Percentiles rank a stretch among this genome's conserved stretches.
Conservation (phyloP, 177 flowering plant species). For the Tripterygium wilfordii region DNA sequence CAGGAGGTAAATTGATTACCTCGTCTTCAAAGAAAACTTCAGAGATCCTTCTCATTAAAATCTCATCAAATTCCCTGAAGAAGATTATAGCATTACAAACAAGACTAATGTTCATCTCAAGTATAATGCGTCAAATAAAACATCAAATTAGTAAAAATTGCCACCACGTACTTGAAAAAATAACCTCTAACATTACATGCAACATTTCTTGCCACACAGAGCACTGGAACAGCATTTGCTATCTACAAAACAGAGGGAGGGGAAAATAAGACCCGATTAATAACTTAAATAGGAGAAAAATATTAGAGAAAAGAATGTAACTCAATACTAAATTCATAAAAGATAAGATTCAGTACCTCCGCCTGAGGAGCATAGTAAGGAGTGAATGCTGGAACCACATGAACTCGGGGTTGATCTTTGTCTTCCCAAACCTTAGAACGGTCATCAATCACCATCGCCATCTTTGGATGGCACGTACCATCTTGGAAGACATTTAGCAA, state of each 20-base stretch:
- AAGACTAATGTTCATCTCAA: neutral
- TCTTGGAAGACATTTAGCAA: conserved; percentile 76
- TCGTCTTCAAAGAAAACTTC: conserved; percentile 84
- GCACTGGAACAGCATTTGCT: conserved; percentile 84
- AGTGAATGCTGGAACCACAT: conserved; percentile 91
- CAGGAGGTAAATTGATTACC: conserved; percentile 51
- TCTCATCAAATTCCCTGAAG: conserved; percentile 88
- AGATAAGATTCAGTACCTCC: conserved; percentile 49
- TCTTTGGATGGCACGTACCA: conserved; percentile 88
- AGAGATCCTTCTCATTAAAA: conserved; percentile 44
- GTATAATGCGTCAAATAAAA: neutral
- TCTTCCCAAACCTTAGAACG: conserved; percentile 97
- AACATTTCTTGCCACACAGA: conserved; percentile 97
- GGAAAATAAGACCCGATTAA: no score
- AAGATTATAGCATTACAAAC: neutral
- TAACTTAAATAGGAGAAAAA: neutral
- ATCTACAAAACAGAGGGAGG: conserved; percentile 32
- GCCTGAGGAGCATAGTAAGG: conserved; percentile 99
- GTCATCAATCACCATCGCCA: conserved; percentile 99
- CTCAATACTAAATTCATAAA: neutral
- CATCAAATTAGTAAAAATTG: neutral
- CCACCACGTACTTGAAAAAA: conserved; percentile 74
- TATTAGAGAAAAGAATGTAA: neutral
- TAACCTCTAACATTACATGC: conserved; percentile 96
- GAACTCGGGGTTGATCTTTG: conserved; percentile 90